A percentile compares a stretch with the other conserved stretches of the same genome.
Evolutionary conservation across 495 filamentous ascomycete genomes (phyloP).

Genomic region (Poronia punctata): DNA sequence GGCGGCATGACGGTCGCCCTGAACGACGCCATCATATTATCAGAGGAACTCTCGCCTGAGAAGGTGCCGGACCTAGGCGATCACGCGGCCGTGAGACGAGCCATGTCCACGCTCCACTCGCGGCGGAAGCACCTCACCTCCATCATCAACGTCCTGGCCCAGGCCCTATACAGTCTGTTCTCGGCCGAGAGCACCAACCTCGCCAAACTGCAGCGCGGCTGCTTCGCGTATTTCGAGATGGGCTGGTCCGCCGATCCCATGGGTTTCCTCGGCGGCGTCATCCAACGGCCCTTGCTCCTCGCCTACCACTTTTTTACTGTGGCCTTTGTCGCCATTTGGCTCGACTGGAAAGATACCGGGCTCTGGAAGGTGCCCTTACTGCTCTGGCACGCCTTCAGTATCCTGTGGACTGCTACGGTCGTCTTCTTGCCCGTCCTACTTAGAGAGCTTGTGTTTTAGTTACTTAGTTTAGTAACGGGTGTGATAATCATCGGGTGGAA

Average conservation of each 20-base stretch:
- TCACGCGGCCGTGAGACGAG: conserved; percentile 51
- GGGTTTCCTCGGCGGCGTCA: conserved; percentile 76
- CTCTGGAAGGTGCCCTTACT: conserved; percentile 54
- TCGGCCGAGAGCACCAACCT: conserved; percentile 77
- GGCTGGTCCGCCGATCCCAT: conserved; percentile 73
- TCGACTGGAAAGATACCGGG: conserved; percentile 52
- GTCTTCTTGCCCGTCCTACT: conserved; percentile 84
- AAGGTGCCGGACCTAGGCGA: conserved; percentile 63
- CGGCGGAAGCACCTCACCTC: conserved; percentile 68
- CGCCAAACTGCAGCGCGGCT: conserved; percentile 75
- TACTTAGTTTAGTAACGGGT: no score
- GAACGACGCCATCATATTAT: conserved; percentile 75
- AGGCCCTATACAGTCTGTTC: conserved; percentile 85
- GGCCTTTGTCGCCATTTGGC: conserved; percentile 81
- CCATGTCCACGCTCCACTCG: conserved; percentile 82
- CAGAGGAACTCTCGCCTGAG: conserved; percentile 59
- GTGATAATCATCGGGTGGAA: no score
- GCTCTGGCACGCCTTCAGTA: conserved; percentile 51
- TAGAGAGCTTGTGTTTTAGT: conserved; percentile 40
- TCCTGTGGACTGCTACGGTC: conserved; percentile 81
- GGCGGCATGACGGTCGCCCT: conserved; percentile 96
- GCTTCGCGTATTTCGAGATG: conserved; percentile 85
- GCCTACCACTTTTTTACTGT: conserved; percentile 93
- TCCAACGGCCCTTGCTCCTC: conserved; percentile 68
- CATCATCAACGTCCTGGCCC: conserved; percentile 93